Conservation (phyloP, 768 basidiomycete species). For the Infundibulicybe gibba region DNA sequence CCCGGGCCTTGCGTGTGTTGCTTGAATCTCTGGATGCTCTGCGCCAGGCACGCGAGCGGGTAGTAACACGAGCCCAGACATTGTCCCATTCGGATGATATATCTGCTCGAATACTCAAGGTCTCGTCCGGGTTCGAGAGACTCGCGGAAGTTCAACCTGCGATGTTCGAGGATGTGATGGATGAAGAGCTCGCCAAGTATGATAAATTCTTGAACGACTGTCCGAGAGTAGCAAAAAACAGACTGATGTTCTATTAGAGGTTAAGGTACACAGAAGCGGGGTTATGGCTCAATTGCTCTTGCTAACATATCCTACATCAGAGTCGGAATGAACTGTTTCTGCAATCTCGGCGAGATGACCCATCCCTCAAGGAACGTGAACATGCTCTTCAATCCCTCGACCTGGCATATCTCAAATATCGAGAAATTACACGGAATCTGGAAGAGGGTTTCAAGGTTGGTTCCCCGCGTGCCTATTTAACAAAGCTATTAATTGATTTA, state of each 20-base stretch:
- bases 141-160: constrained; percentile 73
- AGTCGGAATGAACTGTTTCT: constrained; percentile 73
- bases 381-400: constrained; percentile 79
- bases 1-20: constrained; percentile 65
- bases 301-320: constrained; percentile 9
- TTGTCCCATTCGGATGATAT: constrained; percentile 73
- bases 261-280: constrained; percentile 49
- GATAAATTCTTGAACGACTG: constrained; percentile 66
- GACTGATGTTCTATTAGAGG: constrained; percentile 55
- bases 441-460: constrained; percentile 84
- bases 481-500: not conserved
- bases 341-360: constrained; percentile 73
- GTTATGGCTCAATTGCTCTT: too few species aligned
- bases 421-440: constrained; percentile 79
- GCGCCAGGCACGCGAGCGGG: constrained; percentile 51
- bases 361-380: constrained; percentile 76
- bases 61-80: constrained; percentile 62
- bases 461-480: not conserved
- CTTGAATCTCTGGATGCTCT: constrained; percentile 82
- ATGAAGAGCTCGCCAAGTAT: constrained; percentile 79
- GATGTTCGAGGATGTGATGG: constrained; percentile 84
- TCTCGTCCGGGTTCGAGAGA: constrained; percentile 62
- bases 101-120: constrained; percentile 57
- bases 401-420: constrained; percentile 82
- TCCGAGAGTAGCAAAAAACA: constrained; percentile 55